phyloP scores from a whole-genome alignment of 2,329 filamentous ascomycete species.

The Exophiala aquamarina region DNA sequence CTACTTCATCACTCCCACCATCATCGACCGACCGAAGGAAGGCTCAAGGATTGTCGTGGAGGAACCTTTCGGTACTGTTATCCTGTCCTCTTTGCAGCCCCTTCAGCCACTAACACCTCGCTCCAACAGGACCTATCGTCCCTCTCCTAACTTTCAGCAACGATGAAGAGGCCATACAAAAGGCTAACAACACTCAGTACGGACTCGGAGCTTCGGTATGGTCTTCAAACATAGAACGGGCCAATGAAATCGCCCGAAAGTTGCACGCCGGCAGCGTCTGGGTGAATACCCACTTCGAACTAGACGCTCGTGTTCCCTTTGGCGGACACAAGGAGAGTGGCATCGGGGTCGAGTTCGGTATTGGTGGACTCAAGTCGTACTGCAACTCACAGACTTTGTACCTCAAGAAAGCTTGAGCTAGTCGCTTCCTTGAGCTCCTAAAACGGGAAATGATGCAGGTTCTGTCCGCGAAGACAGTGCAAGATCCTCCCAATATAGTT shows the following conservation, averaged over 20 bases:
- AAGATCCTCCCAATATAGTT: too few relatives aligned
- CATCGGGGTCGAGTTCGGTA: constrained; percentile 27
- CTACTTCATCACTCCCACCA: constrained; percentile 59
- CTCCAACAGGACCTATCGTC: constrained; percentile 55
- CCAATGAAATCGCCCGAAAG: constrained; percentile 51
- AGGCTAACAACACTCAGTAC: constrained; percentile 53
- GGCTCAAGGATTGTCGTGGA: constrained; percentile 56
- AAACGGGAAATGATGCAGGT: too few relatives aligned
- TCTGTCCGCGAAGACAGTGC: too few relatives aligned
- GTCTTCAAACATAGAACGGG: constrained; percentile 51
- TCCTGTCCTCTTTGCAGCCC: too few relatives aligned
- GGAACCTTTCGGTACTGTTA: constrained; percentile 50
- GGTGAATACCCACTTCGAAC: constrained; percentile 47
- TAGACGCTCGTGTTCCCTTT: constrained; percentile 10
- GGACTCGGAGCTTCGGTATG: constrained; percentile 60
- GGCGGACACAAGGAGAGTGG: constrained; percentile 31
- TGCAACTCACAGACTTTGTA: constrained; percentile 26
- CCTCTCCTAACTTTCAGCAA: constrained; percentile 61
- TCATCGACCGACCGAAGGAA: constrained; percentile 58
- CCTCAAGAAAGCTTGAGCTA: constrained; percentile 15
- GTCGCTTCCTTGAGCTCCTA: too few relatives aligned
- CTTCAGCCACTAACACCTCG: too few relatives aligned
- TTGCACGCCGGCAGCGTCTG: constrained; percentile 60
- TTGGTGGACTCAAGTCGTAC: constrained; percentile 11
- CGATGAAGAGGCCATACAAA: constrained; percentile 59